Evolutionary conservation across 2,329 filamentous ascomycete genomes (phyloP).

Genomic region (Pestalotiopsis sp.): DNA sequence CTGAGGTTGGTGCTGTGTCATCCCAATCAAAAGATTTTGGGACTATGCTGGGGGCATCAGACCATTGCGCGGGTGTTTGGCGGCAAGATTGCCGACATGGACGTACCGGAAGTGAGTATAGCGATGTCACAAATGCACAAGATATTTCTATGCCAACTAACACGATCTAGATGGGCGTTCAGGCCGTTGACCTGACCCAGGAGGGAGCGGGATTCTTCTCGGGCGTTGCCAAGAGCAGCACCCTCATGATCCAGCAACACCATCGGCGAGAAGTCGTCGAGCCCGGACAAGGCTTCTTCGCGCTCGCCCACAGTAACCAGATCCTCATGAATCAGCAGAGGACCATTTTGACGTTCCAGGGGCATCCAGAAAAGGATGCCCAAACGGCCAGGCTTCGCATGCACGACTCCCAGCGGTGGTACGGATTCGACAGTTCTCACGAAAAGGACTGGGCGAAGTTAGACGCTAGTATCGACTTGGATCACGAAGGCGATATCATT

Average conservation of each 20-base stretch:
- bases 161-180: conserved; percentile 13
- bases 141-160: neutral
- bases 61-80: conserved; percentile 41
- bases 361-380: conserved; percentile 46
- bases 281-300: conserved; percentile 34
- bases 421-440: conserved; percentile 34
- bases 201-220: conserved; percentile 40
- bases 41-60: conserved; percentile 53
- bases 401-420: conserved; percentile 38
- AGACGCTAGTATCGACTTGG: conserved; percentile 28
- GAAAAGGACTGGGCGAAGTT: conserved; percentile 31
- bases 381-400: conserved; percentile 40
- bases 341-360: conserved; percentile 45
- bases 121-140: neutral
- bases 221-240: conserved; percentile 21
- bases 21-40: conserved; percentile 37
- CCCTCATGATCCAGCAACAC: conserved; percentile 41
- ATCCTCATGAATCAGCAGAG: conserved; percentile 39
- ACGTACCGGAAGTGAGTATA: conserved; percentile 37
- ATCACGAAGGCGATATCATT: conserved; percentile 39
- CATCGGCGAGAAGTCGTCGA: conserved; percentile 41
- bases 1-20: conserved; percentile 32
- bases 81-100: conserved; percentile 38
- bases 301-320: conserved; percentile 39
- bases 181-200: conserved; percentile 32